Evolutionary conservation across 768 basidiomycete genomes (phyloP).

Genomic region (Kwoniella mangroviensis): DNA sequence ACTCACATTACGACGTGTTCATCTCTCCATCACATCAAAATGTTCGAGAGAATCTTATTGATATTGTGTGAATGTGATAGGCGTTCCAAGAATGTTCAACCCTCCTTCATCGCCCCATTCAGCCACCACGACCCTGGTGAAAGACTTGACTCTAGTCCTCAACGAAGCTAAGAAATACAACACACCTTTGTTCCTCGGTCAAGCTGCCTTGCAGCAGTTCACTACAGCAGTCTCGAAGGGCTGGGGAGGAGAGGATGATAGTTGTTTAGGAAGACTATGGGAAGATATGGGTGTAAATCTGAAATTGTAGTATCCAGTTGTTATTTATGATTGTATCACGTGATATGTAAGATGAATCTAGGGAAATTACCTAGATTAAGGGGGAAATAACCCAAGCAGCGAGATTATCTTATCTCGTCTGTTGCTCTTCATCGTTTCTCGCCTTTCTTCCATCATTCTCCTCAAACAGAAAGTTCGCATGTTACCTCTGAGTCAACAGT

Average conservation of each 20-base stretch:
- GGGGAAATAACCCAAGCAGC: no score
- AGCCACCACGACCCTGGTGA: conserved; percentile 35
- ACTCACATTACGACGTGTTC: background rate
- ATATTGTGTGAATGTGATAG: conserved; percentile 11
- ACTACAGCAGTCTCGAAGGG: conserved; percentile 35
- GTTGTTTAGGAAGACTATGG: conserved; percentile 38
- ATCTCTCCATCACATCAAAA: no score
- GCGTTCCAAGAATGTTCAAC: conserved; percentile 44
- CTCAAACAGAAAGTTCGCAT: no score
- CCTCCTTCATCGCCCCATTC: conserved; percentile 25
- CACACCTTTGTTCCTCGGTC: conserved; percentile 42
- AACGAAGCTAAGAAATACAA: conserved; percentile 42
- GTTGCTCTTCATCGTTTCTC: no score
- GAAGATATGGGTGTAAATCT: conserved; percentile 35
- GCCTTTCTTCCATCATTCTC: no score
- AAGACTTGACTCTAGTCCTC: conserved; percentile 46
- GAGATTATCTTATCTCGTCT: no score
- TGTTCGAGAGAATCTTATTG: background rate
- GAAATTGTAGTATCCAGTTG: conserved; percentile 1
- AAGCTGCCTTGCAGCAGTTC: conserved; percentile 45
- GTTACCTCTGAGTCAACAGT: no score
- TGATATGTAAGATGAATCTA: no score
- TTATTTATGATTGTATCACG: no score
- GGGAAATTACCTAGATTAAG: no score
- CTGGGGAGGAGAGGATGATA: conserved; percentile 46